Evolutionary conservation across 2,329 filamentous ascomycete species (phyloP).

Genomic region (Cladosporium sphaerospermum): DNA sequence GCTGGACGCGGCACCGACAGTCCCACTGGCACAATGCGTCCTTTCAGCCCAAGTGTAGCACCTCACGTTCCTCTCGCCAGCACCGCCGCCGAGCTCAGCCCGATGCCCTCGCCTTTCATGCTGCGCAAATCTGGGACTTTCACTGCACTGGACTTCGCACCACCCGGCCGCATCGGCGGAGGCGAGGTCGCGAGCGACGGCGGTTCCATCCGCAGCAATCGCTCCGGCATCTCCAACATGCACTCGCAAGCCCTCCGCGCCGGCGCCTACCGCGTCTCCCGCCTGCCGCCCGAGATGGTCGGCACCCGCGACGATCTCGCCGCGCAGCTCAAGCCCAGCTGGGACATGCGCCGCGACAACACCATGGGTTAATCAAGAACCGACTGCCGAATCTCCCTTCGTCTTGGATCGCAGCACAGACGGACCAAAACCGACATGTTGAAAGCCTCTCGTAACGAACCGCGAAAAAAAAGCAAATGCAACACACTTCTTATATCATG

Average conservation of each 20-base stretch:
- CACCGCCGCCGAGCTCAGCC: conserved; percentile 78
- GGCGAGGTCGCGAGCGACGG: conserved; percentile 40
- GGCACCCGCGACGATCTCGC: conserved; percentile 66
- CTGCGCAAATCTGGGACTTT: conserved; percentile 74
- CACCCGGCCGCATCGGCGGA: conserved; percentile 66
- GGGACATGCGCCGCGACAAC: conserved; percentile 40
- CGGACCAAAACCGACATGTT: too few relatives aligned
- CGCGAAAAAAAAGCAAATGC: conserved; percentile 6
- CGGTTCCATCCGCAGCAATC: conserved; percentile 58
- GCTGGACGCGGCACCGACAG: conserved; percentile 59
- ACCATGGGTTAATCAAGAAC: background rate
- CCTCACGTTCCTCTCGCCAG: conserved; percentile 73
- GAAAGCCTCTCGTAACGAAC: too few relatives aligned
- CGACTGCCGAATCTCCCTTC: too few relatives aligned
- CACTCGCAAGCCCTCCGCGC: conserved; percentile 67
- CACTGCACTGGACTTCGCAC: conserved; percentile 73
- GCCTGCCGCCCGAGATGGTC: conserved; percentile 73
- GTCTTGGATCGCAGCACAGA: too few relatives aligned
- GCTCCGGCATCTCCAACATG: conserved; percentile 66
- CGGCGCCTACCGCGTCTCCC: conserved; percentile 81
- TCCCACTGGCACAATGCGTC: conserved; percentile 51
- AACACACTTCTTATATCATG: conserved; percentile 4
- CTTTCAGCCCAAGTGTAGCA: conserved; percentile 69
- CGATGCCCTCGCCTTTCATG: conserved; percentile 79
- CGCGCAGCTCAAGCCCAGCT: conserved; percentile 51